Evolutionary conservation across 164 flowering plant species (phyloP).

Genomic region (Umbellularia californica): DNA sequence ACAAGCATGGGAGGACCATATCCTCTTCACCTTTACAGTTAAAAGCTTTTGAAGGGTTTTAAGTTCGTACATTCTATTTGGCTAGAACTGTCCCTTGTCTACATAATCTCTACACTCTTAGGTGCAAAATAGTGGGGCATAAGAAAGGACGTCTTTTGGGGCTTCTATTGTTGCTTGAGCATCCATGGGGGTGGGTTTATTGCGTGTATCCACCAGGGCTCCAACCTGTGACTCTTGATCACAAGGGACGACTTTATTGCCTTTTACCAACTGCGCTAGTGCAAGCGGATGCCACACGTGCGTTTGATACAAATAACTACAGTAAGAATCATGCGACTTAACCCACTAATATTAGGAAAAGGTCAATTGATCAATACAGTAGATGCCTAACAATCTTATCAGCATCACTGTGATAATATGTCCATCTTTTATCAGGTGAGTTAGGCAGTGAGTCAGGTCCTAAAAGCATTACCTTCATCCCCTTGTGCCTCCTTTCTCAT

Average conservation of each 20-base stretch:
- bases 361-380: neutral
- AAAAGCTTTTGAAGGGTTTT: slow-evolving; percentile 1
- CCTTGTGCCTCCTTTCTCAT: neutral
- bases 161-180: neutral
- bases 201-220: neutral
- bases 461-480: neutral
- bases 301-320: neutral
- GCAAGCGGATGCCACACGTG: neutral
- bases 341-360: neutral
- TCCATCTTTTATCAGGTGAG: neutral
- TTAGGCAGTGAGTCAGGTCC: neutral
- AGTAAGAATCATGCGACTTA: neutral
- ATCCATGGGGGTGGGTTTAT: neutral
- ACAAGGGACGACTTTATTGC: no score
- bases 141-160: neutral
- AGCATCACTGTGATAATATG: neutral
- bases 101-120: neutral
- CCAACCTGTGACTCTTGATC: neutral
- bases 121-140: no score
- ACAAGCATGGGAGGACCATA: slow-evolving; percentile 7
- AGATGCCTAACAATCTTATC: slow-evolving; percentile 4
- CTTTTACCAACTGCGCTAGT: neutral
- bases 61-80: neutral
- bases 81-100: neutral
- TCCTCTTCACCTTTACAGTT: slow-evolving; percentile 5